These are phyloP conservation scores for Vigna nakashimae DNA, from an alignment of 306 rosid genomes.

Conservation along the genomic window DNA sequence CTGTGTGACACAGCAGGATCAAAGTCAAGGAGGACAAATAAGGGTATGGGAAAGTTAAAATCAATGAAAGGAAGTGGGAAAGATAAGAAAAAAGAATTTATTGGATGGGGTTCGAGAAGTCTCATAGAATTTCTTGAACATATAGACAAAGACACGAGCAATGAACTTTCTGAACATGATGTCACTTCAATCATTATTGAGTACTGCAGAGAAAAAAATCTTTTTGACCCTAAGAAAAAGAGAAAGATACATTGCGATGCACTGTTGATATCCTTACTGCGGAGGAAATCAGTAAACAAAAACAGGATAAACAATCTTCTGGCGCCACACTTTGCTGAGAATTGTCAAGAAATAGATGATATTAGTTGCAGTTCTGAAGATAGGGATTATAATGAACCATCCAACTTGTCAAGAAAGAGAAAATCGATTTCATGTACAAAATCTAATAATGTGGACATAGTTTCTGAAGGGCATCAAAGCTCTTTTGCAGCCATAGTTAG, in stretches of 20 bases:
- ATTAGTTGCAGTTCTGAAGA: slow-evolving; percentile 55
- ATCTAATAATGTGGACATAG: slow-evolving; percentile 30
- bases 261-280: slow-evolving; percentile 52
- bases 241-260: slow-evolving; percentile 66
- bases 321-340: slow-evolving; percentile 67
- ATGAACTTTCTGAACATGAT: slow-evolving; percentile 63
- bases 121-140: slow-evolving; percentile 67
- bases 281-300: slow-evolving; percentile 61
- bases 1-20: slow-evolving; percentile 43
- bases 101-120: slow-evolving; percentile 77
- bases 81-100: slow-evolving; percentile 59
- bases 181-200: slow-evolving; percentile 61
- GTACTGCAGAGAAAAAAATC: slow-evolving; percentile 67
- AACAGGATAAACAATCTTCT: slow-evolving; percentile 62
- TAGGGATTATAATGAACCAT: slow-evolving; percentile 38
- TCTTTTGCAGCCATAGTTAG: slow-evolving; percentile 63
- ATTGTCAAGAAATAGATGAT: slow-evolving; percentile 56
- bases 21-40: slow-evolving; percentile 47
- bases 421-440: slow-evolving; percentile 40
- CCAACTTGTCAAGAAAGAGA: slow-evolving; percentile 42
- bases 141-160: slow-evolving; percentile 53
- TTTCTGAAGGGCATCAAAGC: slow-evolving; percentile 47
- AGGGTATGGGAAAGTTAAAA: slow-evolving; percentile 45
- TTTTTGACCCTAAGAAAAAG: slow-evolving; percentile 68
- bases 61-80: slow-evolving; percentile 49